Conservation (phyloP, 2,329 filamentous ascomycete genomes). For the Colletotrichum higginsianum region DNA sequence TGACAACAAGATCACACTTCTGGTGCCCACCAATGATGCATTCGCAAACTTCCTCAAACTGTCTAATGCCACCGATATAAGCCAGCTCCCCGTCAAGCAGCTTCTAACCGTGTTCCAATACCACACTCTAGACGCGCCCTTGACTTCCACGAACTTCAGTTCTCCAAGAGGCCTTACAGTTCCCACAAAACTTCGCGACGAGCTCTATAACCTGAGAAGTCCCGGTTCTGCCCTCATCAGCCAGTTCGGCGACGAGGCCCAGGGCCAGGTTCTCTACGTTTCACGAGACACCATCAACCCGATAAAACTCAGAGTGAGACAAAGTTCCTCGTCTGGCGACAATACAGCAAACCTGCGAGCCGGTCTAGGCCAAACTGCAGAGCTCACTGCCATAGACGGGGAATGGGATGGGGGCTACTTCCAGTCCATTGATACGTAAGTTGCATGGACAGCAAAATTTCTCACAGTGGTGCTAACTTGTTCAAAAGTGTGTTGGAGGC, state of each 20-base stretch:
- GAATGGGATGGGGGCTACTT: slow-evolving; percentile 44
- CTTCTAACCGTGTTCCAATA: slow-evolving; percentile 56
- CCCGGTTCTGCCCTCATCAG: slow-evolving; percentile 35
- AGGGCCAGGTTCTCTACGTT: slow-evolving; percentile 44
- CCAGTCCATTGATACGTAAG: slow-evolving; percentile 45
- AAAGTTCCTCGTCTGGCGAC: slow-evolving; percentile 15
- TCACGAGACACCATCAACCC: slow-evolving; percentile 33
- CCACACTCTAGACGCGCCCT: slow-evolving; percentile 43
- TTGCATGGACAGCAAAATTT: background rate
- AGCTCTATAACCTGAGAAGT: slow-evolving; percentile 44
- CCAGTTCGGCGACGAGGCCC: slow-evolving; percentile 40
- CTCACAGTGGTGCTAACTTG: background rate
- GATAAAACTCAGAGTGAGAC: slow-evolving; percentile 39
- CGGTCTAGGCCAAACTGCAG: slow-evolving; percentile 37
- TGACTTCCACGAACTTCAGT: slow-evolving; percentile 42
- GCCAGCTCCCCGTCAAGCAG: slow-evolving; percentile 52
- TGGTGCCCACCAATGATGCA: slow-evolving; percentile 38
- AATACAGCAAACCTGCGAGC: slow-evolving; percentile 33
- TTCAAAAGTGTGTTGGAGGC: slow-evolving; percentile 40
- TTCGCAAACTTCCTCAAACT: slow-evolving; percentile 27
- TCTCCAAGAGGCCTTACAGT: slow-evolving; percentile 41
- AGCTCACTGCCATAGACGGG: slow-evolving; percentile 40
- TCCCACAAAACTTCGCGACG: slow-evolving; percentile 43
- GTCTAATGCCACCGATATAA: slow-evolving; percentile 46
- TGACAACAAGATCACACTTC: slow-evolving; percentile 26